phyloP scores from a whole-genome alignment of 805 yeast genomes.

The Limtongia smithiae region DNA sequence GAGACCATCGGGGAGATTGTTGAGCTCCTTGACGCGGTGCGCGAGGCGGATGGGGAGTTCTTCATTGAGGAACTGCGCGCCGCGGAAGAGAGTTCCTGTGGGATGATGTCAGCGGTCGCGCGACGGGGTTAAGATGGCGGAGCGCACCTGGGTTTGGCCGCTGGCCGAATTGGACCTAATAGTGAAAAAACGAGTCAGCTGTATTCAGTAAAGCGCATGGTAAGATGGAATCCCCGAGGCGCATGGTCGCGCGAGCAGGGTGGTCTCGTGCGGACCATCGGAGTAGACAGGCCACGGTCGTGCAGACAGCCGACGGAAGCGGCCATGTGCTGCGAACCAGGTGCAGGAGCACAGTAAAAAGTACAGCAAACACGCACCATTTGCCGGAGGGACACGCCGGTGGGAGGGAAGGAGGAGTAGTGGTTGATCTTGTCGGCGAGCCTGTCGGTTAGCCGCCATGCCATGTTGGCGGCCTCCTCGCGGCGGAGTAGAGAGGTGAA shows the following conservation, averaged over 20 bases:
- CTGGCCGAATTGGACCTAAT: slow-evolving; percentile 72
- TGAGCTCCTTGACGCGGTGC: slow-evolving; percentile 79
- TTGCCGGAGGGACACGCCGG: slow-evolving; percentile 78
- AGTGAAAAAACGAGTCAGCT: not conserved
- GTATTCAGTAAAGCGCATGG: not conserved
- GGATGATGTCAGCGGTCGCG: not conserved
- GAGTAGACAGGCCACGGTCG: not conserved
- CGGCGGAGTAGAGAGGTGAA: not conserved
- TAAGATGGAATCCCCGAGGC: too few relatives aligned
- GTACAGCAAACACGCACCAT: slow-evolving; percentile 58
- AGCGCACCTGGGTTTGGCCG: slow-evolving; percentile 67
- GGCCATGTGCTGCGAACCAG: not conserved
- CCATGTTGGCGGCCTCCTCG: slow-evolving; percentile 15
- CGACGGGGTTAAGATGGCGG: not conserved
- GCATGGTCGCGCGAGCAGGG: not conserved
- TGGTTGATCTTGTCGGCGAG: slow-evolving; percentile 55
- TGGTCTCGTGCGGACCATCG: not conserved
- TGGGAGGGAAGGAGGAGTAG: slow-evolving; percentile 72
- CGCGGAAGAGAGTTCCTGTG: slow-evolving; percentile 49
- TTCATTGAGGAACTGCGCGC: slow-evolving; percentile 65
- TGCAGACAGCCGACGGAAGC: not conserved
- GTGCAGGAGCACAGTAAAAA: not conserved
- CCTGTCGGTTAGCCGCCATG: slow-evolving; percentile 39
- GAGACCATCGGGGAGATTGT: slow-evolving; percentile 71
- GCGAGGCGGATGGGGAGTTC: slow-evolving; percentile 86